Evolutionary conservation across 345 rosid genomes (phyloP).

Genomic region (Eucalyptus brandiana): DNA sequence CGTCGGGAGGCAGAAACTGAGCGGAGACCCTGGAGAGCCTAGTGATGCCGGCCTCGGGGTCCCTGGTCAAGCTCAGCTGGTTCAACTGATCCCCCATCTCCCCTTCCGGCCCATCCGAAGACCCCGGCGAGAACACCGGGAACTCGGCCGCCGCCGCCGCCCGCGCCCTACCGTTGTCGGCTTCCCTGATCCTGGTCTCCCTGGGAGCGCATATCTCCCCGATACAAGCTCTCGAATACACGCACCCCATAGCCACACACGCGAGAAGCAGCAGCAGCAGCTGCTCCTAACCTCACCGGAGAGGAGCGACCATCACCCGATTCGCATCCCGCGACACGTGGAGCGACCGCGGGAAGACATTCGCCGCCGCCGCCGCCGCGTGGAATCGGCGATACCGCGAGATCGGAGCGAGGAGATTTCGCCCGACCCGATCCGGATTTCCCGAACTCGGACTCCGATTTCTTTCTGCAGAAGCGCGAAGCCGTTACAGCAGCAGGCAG

Average conservation of each 20-base stretch:
- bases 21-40: slow-evolving; percentile 87
- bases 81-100: slow-evolving; percentile 43
- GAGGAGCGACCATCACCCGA: background rate
- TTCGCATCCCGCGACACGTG: background rate
- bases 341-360: background rate
- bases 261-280: background rate
- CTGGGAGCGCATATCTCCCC: slow-evolving; percentile 82
- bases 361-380: background rate
- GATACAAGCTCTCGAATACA: slow-evolving; percentile 86
- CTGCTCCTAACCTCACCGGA: background rate
- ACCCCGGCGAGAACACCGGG: slow-evolving; percentile 45
- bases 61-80: slow-evolving; percentile 19
- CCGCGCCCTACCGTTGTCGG: background rate
- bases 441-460: background rate
- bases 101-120: slow-evolving; percentile 23
- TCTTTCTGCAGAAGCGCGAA: background rate
- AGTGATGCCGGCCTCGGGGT: slow-evolving; percentile 61
- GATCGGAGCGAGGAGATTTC: too few relatives aligned
- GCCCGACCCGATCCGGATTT: too few relatives aligned
- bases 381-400: too few relatives aligned
- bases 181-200: slow-evolving; percentile 27
- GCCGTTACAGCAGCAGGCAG: background rate
- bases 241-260: slow-evolving; percentile 61
- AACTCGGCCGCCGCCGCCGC: slow-evolving; percentile 1
- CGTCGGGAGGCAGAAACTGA: slow-evolving; percentile 87